phyloP scores from a whole-genome alignment of 1,284 basidiomycete species.

The Cutaneotrichosporon daszewskae region DNA sequence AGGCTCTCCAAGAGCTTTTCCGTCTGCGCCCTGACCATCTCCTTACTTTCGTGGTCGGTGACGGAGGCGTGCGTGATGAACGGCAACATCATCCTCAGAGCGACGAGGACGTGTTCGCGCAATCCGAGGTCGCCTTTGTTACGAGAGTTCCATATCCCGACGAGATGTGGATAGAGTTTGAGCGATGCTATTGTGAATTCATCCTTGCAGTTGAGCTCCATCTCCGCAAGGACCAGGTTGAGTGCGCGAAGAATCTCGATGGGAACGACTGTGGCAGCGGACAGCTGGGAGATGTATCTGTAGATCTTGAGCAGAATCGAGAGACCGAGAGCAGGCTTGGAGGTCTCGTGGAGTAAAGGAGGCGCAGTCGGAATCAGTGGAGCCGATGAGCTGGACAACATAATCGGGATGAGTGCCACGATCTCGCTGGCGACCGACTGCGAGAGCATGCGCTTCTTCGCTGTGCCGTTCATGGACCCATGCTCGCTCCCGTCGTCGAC shows the following conservation, averaged over 20 bases:
- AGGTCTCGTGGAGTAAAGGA: not conserved
- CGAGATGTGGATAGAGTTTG: constrained; percentile 59
- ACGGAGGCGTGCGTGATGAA: constrained; percentile 53
- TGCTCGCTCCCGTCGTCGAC: constrained; percentile 16
- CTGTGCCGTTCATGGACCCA: constrained; percentile 23
- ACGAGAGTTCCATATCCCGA: constrained; percentile 69
- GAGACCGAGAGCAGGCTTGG: constrained; percentile 46
- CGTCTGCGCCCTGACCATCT: constrained; percentile 51
- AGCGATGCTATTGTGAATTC: constrained; percentile 59
- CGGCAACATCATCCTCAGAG: constrained; percentile 65
- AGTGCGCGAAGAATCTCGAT: constrained; percentile 64
- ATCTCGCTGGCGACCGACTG: constrained; percentile 51
- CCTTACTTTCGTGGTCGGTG: constrained; percentile 11
- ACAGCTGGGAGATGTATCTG: constrained; percentile 60
- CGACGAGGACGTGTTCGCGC: constrained; percentile 54
- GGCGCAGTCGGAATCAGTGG: constrained; percentile 28
- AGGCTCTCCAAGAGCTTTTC: constrained; percentile 52
- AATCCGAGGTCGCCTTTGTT: constrained; percentile 59
- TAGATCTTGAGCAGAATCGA: constrained; percentile 61
- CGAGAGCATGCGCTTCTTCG: too few species aligned
- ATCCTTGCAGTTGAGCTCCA: constrained; percentile 64
- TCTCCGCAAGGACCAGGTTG: constrained; percentile 61
- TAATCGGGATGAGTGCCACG: constrained; percentile 59
- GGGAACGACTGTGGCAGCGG: constrained; percentile 64
- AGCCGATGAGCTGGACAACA: constrained; percentile 55